Percentiles rank a stretch among this genome's conserved stretches.
Conservation (phyloP, 2,329 filamentous ascomycete genomes). For the Botryosphaeria agaves region DNA sequence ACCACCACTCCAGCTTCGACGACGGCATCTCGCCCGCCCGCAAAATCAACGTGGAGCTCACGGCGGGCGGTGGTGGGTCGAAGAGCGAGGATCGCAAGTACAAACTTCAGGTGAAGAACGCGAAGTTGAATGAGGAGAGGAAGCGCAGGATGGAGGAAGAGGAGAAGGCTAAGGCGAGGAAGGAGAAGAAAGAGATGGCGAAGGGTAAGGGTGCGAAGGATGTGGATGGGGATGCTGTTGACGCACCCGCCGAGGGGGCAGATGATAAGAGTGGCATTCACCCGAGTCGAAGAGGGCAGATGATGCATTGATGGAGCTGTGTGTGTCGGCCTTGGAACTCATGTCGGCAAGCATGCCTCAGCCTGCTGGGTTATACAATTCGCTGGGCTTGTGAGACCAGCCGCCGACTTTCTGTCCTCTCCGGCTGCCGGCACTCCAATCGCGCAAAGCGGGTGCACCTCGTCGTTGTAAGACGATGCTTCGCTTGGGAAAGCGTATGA, state of each 20-base stretch:
- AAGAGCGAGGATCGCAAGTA: conserved; percentile 54
- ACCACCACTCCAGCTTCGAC: conserved; percentile 70
- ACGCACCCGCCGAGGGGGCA: conserved; percentile 10
- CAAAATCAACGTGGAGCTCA: conserved; percentile 85
- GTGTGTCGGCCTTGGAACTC: too few species aligned
- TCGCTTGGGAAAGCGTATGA: too few species aligned
- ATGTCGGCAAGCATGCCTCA: too few species aligned
- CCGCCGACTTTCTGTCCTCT: too few species aligned
- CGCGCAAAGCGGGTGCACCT: too few species aligned
- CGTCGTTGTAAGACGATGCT: too few species aligned
- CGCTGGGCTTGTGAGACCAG: too few species aligned
- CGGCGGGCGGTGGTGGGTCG: conserved; percentile 64
- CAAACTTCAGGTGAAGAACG: conserved; percentile 75
- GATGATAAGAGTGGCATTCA: too few species aligned
- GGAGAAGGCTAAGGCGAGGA: conserved; percentile 24
- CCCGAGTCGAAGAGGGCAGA: conserved; percentile 10
- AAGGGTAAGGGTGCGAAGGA: conserved; percentile 1
- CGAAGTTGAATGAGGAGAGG: conserved; percentile 58
- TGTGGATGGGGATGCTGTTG: too few species aligned
- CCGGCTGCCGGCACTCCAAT: too few species aligned
- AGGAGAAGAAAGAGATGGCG: conserved; percentile 20
- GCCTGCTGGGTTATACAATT: too few species aligned
- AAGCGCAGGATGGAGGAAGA: conserved; percentile 32
- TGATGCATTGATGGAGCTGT: conserved; percentile 10
- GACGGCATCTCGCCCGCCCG: conserved; percentile 32